Base-by-base conservation (phyloP, 441 rosid species). In the Manihot esculenta region DNA sequence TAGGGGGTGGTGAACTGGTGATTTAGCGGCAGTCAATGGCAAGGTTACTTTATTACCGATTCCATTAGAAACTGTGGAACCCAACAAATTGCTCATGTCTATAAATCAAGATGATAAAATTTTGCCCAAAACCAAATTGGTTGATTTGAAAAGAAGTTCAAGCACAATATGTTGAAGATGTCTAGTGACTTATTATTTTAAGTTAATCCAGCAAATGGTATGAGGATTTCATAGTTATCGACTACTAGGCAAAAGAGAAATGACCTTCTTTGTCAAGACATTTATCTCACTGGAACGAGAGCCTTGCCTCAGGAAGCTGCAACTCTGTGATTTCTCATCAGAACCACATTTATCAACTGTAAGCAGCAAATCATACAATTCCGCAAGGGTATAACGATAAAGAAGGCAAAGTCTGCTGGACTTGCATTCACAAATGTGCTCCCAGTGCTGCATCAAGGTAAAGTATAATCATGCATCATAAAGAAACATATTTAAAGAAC, bases 381-480 rank as follows among this genome's bases (percentile, higher is more conserved):
- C 96, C 38, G 93, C 92, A 74, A 92, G 85, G 62, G 92, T 86
- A 80, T 91, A 79, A 49, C 93, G 99, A 77, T 95, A 95, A 45
- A 80, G 89, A 59, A 95, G 92, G 68, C 88, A 73, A 70, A 65
- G 87, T 78, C 80, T 89, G 72, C 84, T 79, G 70, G 91, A 76
- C 74, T 91, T 83, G 84, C 99, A 95, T 79, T 92, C 99, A 81
- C 99, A 92, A 69, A 95, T 85, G 73, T 83, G 95, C 66, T 85
- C 85, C 93, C 94, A 91, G 70, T 95, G 99, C 99, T 95, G 94
- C 83, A 87, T 35, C 50, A 72, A 53, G 79, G 47, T 62, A 62
- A 72, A 60, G 68, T 51, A 53, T 54, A 71, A 71, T 71, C 61
- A 70, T 66, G 20, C 62, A 54, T 5, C 35, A 45, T 54, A 18